Percentiles rank a stretch among this genome's conserved stretches.
Conservation (phyloP, 2,329 filamentous ascomycete genomes). For the Gnomoniopsis sp. region DNA sequence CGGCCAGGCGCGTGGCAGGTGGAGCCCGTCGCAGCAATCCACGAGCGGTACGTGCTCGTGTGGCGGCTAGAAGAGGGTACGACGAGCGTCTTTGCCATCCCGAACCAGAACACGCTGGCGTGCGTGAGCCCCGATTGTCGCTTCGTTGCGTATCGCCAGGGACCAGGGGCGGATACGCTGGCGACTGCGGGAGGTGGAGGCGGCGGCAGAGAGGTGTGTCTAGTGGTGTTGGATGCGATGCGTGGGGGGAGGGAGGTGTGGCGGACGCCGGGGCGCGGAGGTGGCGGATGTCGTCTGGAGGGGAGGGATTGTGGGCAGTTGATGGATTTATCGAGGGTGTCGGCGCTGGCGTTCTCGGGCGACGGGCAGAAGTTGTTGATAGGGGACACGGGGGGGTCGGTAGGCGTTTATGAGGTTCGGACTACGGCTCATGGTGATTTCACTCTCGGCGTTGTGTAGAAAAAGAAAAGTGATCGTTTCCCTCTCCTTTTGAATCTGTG, state of each 20-base stretch:
- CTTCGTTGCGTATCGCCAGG: slow-evolving; percentile 36
- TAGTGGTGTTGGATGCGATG: slow-evolving; percentile 35
- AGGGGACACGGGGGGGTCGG: slow-evolving; percentile 30
- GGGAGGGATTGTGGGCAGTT: slow-evolving; percentile 29
- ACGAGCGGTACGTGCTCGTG: slow-evolving; percentile 32
- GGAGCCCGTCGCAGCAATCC: slow-evolving; percentile 26
- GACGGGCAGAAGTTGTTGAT: slow-evolving; percentile 35
- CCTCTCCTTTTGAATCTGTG: neutral
- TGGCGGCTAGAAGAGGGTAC: slow-evolving; percentile 36
- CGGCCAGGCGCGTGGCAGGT: slow-evolving; percentile 31
- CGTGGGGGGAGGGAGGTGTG: slow-evolving; percentile 32
- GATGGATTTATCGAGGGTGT: slow-evolving; percentile 32
- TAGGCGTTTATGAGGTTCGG: slow-evolving; percentile 33
- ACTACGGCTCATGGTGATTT: neutral
- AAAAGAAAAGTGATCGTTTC: neutral
- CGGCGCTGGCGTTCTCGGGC: slow-evolving; percentile 34
- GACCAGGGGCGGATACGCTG: slow-evolving; percentile 6
- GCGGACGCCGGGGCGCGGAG: slow-evolving; percentile 29
- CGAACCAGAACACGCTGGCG: slow-evolving; percentile 29
- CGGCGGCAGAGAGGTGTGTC: slow-evolving; percentile 3
- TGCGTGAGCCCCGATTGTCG: slow-evolving; percentile 39
- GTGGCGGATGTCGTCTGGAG: slow-evolving; percentile 25
- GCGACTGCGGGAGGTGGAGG: neutral
- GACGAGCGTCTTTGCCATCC: slow-evolving; percentile 36
- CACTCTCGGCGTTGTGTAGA: neutral